phyloP scores from a whole-genome alignment of 2,329 filamentous ascomycete species.

The Paraconiothyrium brasiliense region DNA sequence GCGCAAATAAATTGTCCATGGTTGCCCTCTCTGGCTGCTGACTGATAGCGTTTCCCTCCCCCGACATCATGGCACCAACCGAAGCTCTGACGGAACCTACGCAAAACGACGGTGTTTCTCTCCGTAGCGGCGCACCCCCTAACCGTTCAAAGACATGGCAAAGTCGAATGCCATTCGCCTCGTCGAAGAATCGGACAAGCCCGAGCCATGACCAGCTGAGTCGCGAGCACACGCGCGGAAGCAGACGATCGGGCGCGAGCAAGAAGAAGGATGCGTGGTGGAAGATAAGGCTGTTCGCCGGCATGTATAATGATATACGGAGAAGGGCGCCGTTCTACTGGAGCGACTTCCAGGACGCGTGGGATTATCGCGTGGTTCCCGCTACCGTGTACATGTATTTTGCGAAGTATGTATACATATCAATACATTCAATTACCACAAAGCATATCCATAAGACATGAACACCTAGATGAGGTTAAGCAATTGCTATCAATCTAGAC shows the following conservation, averaged over 20 bases:
- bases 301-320: constrained; percentile 81
- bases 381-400: constrained; percentile 95
- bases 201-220: constrained; percentile 20
- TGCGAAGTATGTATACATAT: constrained; percentile 73
- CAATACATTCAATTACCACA: neutral
- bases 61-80: constrained; percentile 28
- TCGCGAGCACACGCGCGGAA: constrained; percentile 29
- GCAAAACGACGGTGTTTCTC: constrained; percentile 30
- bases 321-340: constrained; percentile 78
- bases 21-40: neutral
- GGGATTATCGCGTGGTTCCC: constrained; percentile 88
- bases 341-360: constrained; percentile 87
- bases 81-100: constrained; percentile 31
- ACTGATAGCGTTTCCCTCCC: neutral
- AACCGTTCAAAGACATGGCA: constrained; percentile 31
- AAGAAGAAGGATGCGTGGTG: constrained; percentile 66
- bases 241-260: constrained; percentile 20
- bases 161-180: constrained; percentile 28
- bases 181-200: constrained; percentile 15
- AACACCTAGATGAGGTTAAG: neutral
- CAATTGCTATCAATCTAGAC: neutral
- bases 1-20: neutral
- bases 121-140: constrained; percentile 27
- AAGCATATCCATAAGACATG: neutral
- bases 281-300: constrained; percentile 77